A percentile compares a stretch with the other conserved stretches of the same genome.
phyloP scores from a whole-genome alignment of 352 stramenopile species.

The Pythium insidiosum region DNA sequence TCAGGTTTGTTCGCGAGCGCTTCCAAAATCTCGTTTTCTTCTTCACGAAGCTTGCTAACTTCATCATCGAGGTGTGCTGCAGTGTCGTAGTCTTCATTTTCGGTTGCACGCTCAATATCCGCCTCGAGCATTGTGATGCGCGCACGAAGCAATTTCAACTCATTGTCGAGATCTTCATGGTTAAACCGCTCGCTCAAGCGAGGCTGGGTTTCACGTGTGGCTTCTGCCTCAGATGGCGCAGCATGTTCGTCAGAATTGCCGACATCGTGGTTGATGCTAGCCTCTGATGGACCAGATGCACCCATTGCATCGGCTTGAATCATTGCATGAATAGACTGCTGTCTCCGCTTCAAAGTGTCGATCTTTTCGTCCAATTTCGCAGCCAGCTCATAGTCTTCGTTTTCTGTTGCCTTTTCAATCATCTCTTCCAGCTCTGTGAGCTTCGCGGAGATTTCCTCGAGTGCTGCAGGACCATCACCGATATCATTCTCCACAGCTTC shows the following conservation, averaged over 20 bases:
- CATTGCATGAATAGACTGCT: conserved; percentile 29
- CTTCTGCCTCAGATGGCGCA: conserved; percentile 19
- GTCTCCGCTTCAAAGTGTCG: conserved; percentile 41
- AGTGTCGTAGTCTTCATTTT: conserved; percentile 64
- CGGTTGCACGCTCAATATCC: conserved; percentile 58
- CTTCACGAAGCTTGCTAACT: conserved; percentile 35
- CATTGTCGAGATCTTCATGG: conserved; percentile 16
- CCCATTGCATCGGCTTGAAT: no score
- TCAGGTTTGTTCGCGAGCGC: conserved; percentile 22
- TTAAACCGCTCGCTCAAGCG: no score
- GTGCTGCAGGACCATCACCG: conserved; percentile 19
- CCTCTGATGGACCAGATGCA: no score
- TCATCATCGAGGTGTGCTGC: conserved; percentile 58
- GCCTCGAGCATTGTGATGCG: conserved; percentile 49
- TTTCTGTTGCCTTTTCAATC: conserved; percentile 72
- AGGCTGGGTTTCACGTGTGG: no score
- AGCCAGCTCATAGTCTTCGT: conserved; percentile 76
- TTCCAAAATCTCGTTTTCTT: conserved; percentile 34
- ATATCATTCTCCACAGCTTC: conserved; percentile 15
- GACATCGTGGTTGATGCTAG: no score
- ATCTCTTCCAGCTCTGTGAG: conserved; percentile 48
- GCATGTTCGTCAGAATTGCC: conserved; percentile 17
- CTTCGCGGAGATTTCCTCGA: conserved; percentile 55
- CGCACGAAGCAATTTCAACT: conserved; percentile 32
- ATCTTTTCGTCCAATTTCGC: conserved; percentile 71